These are phyloP conservation scores for Colletotrichum coccodes DNA, from an alignment of 2,329 filamentous ascomycete genomes.

Conservation along the genomic window DNA sequence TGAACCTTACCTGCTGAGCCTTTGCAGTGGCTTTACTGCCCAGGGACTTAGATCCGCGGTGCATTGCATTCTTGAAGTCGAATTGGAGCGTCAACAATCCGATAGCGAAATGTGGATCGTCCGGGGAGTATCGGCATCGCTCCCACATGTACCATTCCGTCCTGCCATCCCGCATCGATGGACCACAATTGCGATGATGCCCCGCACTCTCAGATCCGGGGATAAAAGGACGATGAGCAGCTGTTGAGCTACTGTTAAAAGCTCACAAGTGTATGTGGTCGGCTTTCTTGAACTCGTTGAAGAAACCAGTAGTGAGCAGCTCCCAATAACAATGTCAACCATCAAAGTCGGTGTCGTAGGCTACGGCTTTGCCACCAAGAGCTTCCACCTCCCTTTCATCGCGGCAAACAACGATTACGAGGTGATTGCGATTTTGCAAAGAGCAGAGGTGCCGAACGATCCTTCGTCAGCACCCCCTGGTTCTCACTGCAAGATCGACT, in stretches of 20 bases:
- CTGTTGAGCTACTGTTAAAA: no score
- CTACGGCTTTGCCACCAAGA: slow-evolving; percentile 59
- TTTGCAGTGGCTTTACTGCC: no score
- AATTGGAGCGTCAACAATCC: no score
- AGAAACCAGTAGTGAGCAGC: accelerated
- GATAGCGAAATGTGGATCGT: no score
- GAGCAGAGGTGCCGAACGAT: slow-evolving; percentile 49
- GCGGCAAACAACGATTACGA: slow-evolving; percentile 55
- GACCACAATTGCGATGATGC: not conserved
- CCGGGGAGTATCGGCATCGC: not conserved
- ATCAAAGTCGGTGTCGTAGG: slow-evolving; percentile 61
- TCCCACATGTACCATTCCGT: not conserved
- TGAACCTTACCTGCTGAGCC: no score
- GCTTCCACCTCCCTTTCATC: slow-evolving; percentile 63
- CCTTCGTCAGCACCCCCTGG: slow-evolving; percentile 39
- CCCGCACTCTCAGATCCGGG: not conserved
- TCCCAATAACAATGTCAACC: slow-evolving; percentile 32
- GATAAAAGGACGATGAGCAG: not conserved
- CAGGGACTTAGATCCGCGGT: no score
- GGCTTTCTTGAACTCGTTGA: no score
- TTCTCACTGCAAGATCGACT: slow-evolving; percentile 60
- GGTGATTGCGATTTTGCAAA: slow-evolving; percentile 59
- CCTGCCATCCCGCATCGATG: not conserved
- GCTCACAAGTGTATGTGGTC: accelerated
- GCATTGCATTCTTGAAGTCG: no score